These are phyloP conservation scores for Sugiyamaella sp. DNA, from an alignment of 1,139 yeast species.

Conservation along the genomic window DNA sequence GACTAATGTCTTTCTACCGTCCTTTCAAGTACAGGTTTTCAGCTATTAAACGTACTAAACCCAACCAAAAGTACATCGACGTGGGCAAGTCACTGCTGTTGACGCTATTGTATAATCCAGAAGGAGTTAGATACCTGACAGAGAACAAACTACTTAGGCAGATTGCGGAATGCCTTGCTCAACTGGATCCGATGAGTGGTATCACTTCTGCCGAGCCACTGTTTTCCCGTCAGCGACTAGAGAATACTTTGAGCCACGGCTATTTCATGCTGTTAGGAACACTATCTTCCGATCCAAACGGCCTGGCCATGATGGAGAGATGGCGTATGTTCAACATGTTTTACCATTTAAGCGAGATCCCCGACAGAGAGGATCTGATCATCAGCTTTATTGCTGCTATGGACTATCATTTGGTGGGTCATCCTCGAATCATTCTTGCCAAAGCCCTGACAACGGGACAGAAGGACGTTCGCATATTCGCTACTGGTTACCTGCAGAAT, in stretches of 20 bases:
- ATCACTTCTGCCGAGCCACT: conserved; percentile 73
- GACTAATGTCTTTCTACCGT: conserved; percentile 82
- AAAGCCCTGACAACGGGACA: conserved; percentile 66
- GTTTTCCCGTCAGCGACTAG: conserved; percentile 61
- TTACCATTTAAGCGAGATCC: conserved; percentile 65
- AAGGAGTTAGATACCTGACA: conserved; percentile 68
- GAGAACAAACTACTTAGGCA: conserved; percentile 83
- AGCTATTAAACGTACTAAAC: conserved; percentile 54
- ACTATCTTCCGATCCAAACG: conserved; percentile 60
- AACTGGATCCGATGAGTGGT: conserved; percentile 80
- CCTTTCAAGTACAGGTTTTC: conserved; percentile 91
- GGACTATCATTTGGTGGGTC: conserved; percentile 66
- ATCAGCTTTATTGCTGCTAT: conserved; percentile 60
- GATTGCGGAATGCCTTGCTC: conserved; percentile 84
- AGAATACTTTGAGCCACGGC: conserved; percentile 69
- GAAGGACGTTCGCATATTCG: conserved; percentile 54
- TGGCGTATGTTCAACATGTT: conserved; percentile 86
- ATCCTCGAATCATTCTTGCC: conserved; percentile 64
- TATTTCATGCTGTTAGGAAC: conserved; percentile 80
- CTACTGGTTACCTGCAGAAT: conserved; percentile 57
- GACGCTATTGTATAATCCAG: conserved; percentile 61
- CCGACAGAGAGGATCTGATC: conserved; percentile 62
- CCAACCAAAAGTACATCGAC: conserved; percentile 58
- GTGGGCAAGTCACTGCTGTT: conserved; percentile 76
- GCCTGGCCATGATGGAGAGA: conserved; percentile 68